Base-by-base conservation (phyloP, 352 stramenopile genomes). In the Elongisporangium prolatum region DNA sequence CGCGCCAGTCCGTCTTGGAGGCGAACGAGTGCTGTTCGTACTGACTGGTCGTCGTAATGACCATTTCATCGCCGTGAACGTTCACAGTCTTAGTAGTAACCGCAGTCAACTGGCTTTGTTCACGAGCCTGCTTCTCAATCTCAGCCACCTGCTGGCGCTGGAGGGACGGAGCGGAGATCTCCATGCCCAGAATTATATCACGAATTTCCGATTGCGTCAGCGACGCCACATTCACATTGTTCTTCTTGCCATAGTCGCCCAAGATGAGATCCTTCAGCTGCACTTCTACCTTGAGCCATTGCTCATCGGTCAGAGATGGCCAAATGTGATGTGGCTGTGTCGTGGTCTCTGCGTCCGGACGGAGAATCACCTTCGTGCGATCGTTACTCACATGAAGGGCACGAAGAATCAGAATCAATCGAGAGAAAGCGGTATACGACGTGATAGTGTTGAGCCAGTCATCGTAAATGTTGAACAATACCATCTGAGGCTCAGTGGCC, bases 401-500 rank as follows among this genome's bases (percentile, higher is more conserved):
- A 54, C 98, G 91, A 37, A 99, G 80, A 63, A 99, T 99, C 56
- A 99, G 81, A 67, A 99, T 99, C 59, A 99, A 74, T 38, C 98
- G 86, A 51, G 96, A 99, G 75, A 99, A 99, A 2, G 97, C 97
- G n/a, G 98, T 99, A 87, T 99, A 99, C 17, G 95, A 99, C 24
- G 97, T 99, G 77, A 99, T 99, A 1, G 93, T 98, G 72, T 99
- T 99, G 14, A 99, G 83, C 98, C 98, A 99, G 82, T 99, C 98
- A 72, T 99, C 98, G 72, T 99, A 99, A 57, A 99, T 99, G 75
- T 99, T 99, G 79, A 99, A 99, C 25, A 99, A 75, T 20, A 99
- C 96, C 97, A 99, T 99, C 70, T 99, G 95, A 16, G 97, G 97
- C 81, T 99, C 97, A 7, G 97, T 99, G 6, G 98, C 98, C 70